Evolutionary conservation across 148 eudicot species (phyloP).

Genomic region (Nepenthes mirabilis): DNA sequence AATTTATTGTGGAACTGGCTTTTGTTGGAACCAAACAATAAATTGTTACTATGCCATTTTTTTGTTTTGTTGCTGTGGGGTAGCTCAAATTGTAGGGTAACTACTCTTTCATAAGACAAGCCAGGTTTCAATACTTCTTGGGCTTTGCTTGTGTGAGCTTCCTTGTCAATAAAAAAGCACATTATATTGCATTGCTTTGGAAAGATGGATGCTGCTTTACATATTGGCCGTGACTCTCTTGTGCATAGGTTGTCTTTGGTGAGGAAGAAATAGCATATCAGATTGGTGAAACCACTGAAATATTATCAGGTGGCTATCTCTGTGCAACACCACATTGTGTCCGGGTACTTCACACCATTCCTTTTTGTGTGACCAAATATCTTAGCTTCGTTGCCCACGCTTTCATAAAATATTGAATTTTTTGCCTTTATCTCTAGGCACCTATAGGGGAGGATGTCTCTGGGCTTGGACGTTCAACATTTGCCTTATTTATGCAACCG

Average conservation of each 20-base stretch:
- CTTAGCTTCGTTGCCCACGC: background rate
- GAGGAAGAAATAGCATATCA: slow-evolving; percentile 95
- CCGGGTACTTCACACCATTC: slow-evolving; percentile 29
- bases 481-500: slow-evolving; percentile 97
- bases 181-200: background rate
- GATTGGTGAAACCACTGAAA: slow-evolving; percentile 91
- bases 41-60: no score
- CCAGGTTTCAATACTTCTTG: no score
- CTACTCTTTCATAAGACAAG: no score
- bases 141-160: no score
- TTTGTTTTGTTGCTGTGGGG: no score
- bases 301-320: slow-evolving; percentile 82
- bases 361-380: background rate
- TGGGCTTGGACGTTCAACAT: slow-evolving; percentile 82
- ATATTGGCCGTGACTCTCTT: slow-evolving; percentile 1
- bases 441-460: slow-evolving; percentile 51
- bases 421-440: slow-evolving; percentile 31
- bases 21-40: no score
- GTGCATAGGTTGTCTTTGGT: slow-evolving; percentile 58
- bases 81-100: no score
- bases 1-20: no score
- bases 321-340: slow-evolving; percentile 98
- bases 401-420: background rate
- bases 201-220: background rate
- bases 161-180: background rate